Evolutionary conservation across 805 yeast genomes (phyloP).

Genomic region (Kuraishia ogatae): DNA sequence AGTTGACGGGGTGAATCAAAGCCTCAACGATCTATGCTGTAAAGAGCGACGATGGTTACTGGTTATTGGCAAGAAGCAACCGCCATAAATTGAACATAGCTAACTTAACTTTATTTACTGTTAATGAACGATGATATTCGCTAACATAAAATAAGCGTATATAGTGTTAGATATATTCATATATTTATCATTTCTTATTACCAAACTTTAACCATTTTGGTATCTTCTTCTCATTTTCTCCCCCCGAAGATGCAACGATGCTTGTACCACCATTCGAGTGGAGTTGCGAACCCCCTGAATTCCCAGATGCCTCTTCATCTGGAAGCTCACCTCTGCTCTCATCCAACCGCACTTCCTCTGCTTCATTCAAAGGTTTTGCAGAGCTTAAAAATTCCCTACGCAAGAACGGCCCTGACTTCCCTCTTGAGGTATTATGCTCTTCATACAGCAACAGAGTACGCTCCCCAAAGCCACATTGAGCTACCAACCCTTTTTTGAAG

Average conservation of each 20-base stretch:
- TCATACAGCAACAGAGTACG: constrained; percentile 16
- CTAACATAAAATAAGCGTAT: not conserved
- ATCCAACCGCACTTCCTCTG: constrained; percentile 16
- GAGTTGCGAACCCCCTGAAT: not conserved
- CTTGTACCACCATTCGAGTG: not conserved
- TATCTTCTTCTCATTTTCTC: constrained; percentile 1
- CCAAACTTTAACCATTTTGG: constrained; percentile 5
- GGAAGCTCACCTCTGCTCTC: constrained; percentile 6
- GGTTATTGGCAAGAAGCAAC: no score
- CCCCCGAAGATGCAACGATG: not conserved
- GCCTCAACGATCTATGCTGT: not conserved
- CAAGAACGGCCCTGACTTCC: constrained; percentile 13
- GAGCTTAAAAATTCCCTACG: constrained; percentile 11
- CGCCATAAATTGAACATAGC: no score
- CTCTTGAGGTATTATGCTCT: constrained; percentile 7
- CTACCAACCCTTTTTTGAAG: constrained; percentile 20
- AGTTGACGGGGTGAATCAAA: not conserved
- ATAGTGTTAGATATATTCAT: not conserved
- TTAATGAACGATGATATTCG: not conserved
- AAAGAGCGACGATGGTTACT: no score
- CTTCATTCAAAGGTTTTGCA: constrained; percentile 17
- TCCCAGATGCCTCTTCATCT: constrained; percentile 1
- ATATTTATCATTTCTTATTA: not conserved
- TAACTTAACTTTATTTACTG: not conserved
- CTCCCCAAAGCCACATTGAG: constrained; percentile 33